Percentiles rank a stretch among this genome's conserved stretches.
These are phyloP conservation scores for Endocarpon pusillum DNA, from an alignment of 495 filamentous ascomycete species.

Conservation along the genomic window DNA sequence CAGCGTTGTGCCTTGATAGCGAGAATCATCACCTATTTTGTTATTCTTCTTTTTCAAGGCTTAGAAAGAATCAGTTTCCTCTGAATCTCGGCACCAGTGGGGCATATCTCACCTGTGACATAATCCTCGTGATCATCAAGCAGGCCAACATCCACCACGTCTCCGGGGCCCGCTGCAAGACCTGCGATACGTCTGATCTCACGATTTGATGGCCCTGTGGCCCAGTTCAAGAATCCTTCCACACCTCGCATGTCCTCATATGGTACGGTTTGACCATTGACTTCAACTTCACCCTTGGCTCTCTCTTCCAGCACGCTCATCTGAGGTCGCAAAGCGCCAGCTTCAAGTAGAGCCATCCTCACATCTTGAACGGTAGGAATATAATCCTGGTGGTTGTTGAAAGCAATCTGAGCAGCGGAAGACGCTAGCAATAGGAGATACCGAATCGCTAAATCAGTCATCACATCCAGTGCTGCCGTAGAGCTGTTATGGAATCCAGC, in stretches of 20 bases:
- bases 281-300: constrained; percentile 26
- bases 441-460: constrained; percentile 56
- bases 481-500: constrained; percentile 64
- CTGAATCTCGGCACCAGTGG: not conserved
- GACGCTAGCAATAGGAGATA: constrained; percentile 55
- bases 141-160: constrained; percentile 23
- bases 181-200: constrained; percentile 60
- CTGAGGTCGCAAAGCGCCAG: constrained; percentile 49
- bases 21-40: constrained; percentile 64
- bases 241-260: constrained; percentile 57
- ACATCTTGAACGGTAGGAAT: constrained; percentile 53
- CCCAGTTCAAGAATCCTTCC: constrained; percentile 58
- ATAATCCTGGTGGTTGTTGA: constrained; percentile 31
- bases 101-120: constrained; percentile 35
- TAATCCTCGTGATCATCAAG: constrained; percentile 52
- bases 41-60: constrained; percentile 71
- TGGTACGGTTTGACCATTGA: not conserved
- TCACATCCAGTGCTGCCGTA: constrained; percentile 58
- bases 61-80: constrained; percentile 8
- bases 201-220: constrained; percentile 41
- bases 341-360: constrained; percentile 63
- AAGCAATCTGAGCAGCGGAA: constrained; percentile 42
- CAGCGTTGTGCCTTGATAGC: constrained; percentile 63
- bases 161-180: constrained; percentile 23
- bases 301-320: constrained; percentile 38